A percentile compares a stretch with the other conserved stretches of the same genome.
Conservation (phyloP, 305 asterid species). For the Fraxinus velutina region DNA sequence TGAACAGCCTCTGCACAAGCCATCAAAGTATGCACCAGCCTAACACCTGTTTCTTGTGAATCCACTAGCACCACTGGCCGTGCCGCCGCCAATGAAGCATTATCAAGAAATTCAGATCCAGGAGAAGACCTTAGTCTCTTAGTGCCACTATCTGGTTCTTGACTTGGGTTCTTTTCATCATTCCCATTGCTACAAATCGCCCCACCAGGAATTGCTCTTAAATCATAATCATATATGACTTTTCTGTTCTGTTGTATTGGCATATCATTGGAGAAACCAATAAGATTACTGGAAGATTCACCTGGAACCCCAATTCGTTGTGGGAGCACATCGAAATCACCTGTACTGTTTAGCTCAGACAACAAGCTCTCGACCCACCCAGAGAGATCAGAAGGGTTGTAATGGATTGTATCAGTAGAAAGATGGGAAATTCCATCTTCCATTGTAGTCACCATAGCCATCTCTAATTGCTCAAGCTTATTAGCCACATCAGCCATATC, state of each 20-base stretch:
- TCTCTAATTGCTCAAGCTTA: conserved; percentile 66
- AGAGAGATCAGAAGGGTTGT: conserved; percentile 70
- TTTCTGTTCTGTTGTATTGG: background rate
- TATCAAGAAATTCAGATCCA: conserved; percentile 32
- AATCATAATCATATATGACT: conserved; percentile 53
- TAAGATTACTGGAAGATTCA: conserved; percentile 20
- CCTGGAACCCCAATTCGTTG: conserved; percentile 23
- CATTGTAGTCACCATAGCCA: conserved; percentile 54
- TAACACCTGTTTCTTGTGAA: conserved; percentile 64
- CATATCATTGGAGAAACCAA: conserved; percentile 21
- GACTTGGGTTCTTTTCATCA: background rate
- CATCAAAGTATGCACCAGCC: conserved; percentile 70
- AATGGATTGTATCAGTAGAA: conserved; percentile 55
- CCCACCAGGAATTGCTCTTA: conserved; percentile 73
- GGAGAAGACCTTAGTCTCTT: conserved; percentile 43
- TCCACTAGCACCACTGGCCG: conserved; percentile 56
- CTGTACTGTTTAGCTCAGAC: conserved; percentile 37
- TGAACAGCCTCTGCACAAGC: conserved; percentile 87
- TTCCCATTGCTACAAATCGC: conserved; percentile 36
- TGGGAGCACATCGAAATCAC: conserved; percentile 16
- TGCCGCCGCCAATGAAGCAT: conserved; percentile 8
- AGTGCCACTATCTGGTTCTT: conserved; percentile 12
- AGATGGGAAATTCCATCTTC: conserved; percentile 58
- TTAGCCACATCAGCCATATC: conserved; percentile 82
- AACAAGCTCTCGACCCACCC: conserved; percentile 74